Percentiles rank a stretch among this genome's conserved stretches.
These are phyloP conservation scores for Mycena epipterygia DNA, from an alignment of 768 basidiomycete genomes.

Conservation along the genomic window DNA sequence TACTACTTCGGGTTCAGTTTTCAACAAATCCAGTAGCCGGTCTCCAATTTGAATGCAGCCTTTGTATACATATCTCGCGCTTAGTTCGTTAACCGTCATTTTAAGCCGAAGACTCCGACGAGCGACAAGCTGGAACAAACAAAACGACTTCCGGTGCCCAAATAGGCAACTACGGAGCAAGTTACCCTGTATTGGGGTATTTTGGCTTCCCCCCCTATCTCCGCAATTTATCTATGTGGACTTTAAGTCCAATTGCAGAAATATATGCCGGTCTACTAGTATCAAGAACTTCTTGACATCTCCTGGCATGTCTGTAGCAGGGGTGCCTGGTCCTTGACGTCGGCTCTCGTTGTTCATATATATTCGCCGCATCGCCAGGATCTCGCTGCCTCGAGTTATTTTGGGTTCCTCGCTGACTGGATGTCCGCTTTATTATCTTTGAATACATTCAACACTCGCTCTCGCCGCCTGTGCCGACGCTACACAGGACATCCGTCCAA, in stretches of 20 bases:
- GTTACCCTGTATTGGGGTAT: neutral
- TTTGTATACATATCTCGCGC: neutral
- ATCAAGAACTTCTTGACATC: neutral
- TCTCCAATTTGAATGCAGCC: slow-evolving; percentile 7
- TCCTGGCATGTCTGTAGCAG: neutral
- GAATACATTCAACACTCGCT: too few species aligned
- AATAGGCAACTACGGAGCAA: slow-evolving; percentile 3
- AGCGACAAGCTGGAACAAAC: slow-evolving; percentile 8
- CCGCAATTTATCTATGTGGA: too few species aligned
- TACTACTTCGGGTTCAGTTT: neutral
- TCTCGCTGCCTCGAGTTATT: too few species aligned
- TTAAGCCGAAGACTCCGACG: too few species aligned
- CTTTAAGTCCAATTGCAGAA: too few species aligned
- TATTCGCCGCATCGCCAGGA: too few species aligned
- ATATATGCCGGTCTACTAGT: too few species aligned
- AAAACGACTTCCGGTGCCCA: slow-evolving; percentile 9
- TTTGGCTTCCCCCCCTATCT: too few species aligned
- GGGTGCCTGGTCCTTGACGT: neutral
- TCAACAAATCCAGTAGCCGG: neutral
- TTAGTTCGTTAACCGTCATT: too few species aligned
- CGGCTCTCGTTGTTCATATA: neutral
- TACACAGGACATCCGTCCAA: neutral
- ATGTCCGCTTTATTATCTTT: neutral
- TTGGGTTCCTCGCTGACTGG: neutral
- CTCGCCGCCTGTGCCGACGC: neutral